phyloP scores from a whole-genome alignment of 345 rosid genomes.

The Brassica rapa region DNA sequence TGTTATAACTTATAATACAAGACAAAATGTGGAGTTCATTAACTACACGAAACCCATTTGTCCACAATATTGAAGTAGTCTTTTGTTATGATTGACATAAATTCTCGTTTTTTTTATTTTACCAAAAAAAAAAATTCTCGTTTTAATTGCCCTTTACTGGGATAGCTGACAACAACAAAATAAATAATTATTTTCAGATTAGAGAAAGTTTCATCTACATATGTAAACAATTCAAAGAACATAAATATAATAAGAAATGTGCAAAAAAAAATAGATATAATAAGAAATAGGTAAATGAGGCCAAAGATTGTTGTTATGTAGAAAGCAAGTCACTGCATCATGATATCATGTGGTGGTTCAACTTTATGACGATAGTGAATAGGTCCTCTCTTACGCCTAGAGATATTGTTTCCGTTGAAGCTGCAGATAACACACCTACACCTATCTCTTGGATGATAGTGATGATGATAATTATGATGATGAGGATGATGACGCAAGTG shows the following conservation, averaged over 20 bases:
- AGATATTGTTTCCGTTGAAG: background rate
- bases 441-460: background rate
- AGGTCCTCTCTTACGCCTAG: background rate
- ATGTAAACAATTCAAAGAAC: background rate
- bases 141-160: background rate
- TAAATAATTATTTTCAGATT: background rate
- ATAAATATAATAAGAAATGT: background rate
- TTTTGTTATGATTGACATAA: background rate
- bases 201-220: background rate
- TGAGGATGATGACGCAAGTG: background rate
- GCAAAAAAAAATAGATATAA: background rate
- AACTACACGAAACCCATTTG: background rate
- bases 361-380: conserved; percentile 25
- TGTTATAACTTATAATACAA: background rate
- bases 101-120: background rate
- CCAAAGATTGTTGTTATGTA: conserved; percentile 28
- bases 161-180: background rate
- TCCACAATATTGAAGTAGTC: background rate
- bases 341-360: conserved; percentile 23
- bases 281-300: conserved; percentile 26
- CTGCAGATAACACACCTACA: background rate
- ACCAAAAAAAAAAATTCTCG: background rate
- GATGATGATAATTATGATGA: background rate
- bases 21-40: background rate
- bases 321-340: conserved; percentile 33